Base-by-base conservation (phyloP, 106 monocot genomes). In the Dendrobium huoshanense region DNA sequence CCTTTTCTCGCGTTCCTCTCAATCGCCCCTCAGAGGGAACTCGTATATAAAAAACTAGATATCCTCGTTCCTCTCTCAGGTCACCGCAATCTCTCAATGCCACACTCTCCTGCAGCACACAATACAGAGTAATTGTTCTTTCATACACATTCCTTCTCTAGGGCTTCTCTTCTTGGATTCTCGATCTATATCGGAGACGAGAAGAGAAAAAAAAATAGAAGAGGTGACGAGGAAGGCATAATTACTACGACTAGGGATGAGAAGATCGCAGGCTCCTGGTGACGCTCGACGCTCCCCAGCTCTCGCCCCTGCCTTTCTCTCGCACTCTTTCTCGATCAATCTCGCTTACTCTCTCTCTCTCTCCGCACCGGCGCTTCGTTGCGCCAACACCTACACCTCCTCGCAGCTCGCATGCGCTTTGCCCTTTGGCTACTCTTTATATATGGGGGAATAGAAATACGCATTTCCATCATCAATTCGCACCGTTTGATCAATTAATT, bases 61-160 rank as follows among this genome's bases (percentile, higher is more conserved):
- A 41, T 43, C 74, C 20, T 74, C 43, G 18, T 37, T 37, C 37
- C 42, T 5, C n/a, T n/a, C 64, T 18, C 43, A 24, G 74, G 42
- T 74, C 74, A 19, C 74, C 43, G 74, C 41, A 20, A 41, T 42
- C 74, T 44, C 74, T 74, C 74, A 74, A 74, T 18, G 17, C 4
- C 20, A 19, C 43, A 6, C 74, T 74, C 74, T 74, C 74, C 74
- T 74, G 74, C 74, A 74, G 74, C 20, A 74, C 74, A 74, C 43
- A 74, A 74, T 20, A 72, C 31, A 74, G 37, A 37, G 37, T 37
- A 37, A 37, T 37, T 37, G 37, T 37, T 37, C 3, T 37, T 27
- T 72, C 70, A n/a, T 72, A 74, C 74, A 18, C 43, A 43, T 4
- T 18, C 19, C 18, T 19, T 17, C 19, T 42, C 74, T 44, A 6